These are phyloP conservation scores for Rhodosporidiobolus odoratus DNA, from an alignment of 768 basidiomycete genomes.

Conservation along the genomic window DNA sequence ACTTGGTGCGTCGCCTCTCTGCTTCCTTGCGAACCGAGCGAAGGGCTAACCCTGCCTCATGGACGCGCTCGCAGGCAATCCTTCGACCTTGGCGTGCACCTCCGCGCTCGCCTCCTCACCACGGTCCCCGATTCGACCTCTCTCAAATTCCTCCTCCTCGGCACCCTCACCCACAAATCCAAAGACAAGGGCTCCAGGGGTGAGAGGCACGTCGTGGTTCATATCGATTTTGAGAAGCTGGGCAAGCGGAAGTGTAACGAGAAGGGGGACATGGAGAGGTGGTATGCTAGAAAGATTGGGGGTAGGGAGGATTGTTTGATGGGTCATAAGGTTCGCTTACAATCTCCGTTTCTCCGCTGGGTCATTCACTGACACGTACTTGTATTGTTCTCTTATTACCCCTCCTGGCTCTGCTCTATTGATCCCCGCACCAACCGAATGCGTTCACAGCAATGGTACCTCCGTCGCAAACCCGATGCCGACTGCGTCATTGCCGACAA, in stretches of 20 bases:
- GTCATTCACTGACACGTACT: not conserved
- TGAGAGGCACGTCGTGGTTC: slow-evolving; percentile 65
- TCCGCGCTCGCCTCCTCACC: slow-evolving; percentile 71
- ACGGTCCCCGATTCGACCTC: slow-evolving; percentile 93
- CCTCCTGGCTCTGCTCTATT: not conserved
- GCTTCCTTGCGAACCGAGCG: not conserved
- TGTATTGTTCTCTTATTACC: not conserved
- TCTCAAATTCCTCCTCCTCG: slow-evolving; percentile 88
- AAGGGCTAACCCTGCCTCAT: not conserved
- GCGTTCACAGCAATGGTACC: slow-evolving; percentile 86
- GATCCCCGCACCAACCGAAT: not conserved
- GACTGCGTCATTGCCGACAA: slow-evolving; percentile 87
- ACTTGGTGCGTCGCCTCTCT: slow-evolving; percentile 62
- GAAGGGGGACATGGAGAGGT: slow-evolving; percentile 70
- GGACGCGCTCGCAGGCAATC: slow-evolving; percentile 55
- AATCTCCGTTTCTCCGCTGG: no score
- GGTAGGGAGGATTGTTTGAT: slow-evolving; percentile 69
- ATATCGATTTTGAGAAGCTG: slow-evolving; percentile 74
- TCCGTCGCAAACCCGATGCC: slow-evolving; percentile 69
- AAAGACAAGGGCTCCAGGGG: slow-evolving; percentile 59
- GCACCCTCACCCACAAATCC: slow-evolving; percentile 63
- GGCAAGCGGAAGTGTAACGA: slow-evolving; percentile 65
- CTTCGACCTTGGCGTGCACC: slow-evolving; percentile 62
- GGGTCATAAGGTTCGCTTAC: slow-evolving; percentile 74
- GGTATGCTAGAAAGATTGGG: slow-evolving; percentile 67